Conservation (phyloP, 108 stramenopile species). For the Pseudonitzschia multiseries region DNA sequence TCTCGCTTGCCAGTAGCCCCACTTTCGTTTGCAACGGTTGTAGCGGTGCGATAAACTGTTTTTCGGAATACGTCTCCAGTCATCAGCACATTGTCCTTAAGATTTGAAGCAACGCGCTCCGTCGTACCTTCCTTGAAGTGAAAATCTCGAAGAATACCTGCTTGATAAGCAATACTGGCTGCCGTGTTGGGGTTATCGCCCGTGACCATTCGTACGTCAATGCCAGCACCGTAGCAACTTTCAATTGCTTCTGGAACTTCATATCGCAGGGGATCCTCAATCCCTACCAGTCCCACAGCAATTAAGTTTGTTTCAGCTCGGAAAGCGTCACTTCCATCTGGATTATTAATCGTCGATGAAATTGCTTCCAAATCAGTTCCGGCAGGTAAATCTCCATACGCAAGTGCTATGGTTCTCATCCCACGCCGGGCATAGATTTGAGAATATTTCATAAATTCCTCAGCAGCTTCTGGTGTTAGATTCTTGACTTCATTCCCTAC, state of each 20-base stretch:
- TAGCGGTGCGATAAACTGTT: slow-evolving; percentile 45
- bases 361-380: slow-evolving; percentile 61
- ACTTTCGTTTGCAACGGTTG: slow-evolving; percentile 18
- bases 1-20: slow-evolving; percentile 58
- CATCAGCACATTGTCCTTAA: slow-evolving; percentile 82
- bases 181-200: slow-evolving; percentile 96
- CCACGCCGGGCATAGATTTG: slow-evolving; percentile 72
- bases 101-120: slow-evolving; percentile 65
- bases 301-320: slow-evolving; percentile 68
- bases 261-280: slow-evolving; percentile 93
- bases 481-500: slow-evolving; percentile 28
- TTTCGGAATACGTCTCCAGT: slow-evolving; percentile 74
- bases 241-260: slow-evolving; percentile 92
- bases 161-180: slow-evolving; percentile 90
- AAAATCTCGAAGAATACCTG: slow-evolving; percentile 74
- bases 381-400: slow-evolving; percentile 74
- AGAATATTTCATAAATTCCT: slow-evolving; percentile 39
- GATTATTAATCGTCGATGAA: slow-evolving; percentile 52
- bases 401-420: slow-evolving; percentile 82
- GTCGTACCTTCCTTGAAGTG: slow-evolving; percentile 57
- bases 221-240: slow-evolving; percentile 83
- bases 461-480: slow-evolving; percentile 35
- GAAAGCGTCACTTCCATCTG: slow-evolving; percentile 71
- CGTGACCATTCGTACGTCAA: slow-evolving; percentile 98
- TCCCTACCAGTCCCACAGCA: slow-evolving; percentile 88